These are phyloP conservation scores for Citrullus mucosospermus DNA, from an alignment of 306 rosid species.

Conservation along the genomic window DNA sequence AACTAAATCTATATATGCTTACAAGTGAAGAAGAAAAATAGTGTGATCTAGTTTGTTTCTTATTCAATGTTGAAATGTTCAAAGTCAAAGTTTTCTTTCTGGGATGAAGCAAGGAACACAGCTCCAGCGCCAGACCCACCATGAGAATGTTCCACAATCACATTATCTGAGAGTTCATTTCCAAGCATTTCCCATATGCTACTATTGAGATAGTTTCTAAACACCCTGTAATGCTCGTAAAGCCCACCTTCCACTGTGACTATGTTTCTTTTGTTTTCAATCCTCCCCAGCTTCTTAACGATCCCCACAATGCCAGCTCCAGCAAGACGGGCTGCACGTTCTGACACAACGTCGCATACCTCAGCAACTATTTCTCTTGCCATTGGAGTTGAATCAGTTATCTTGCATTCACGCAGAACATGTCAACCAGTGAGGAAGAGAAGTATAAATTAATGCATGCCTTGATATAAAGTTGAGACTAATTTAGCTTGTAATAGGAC, in stretches of 20 bases:
- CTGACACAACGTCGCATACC: slow-evolving; percentile 61
- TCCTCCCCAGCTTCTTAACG: slow-evolving; percentile 46
- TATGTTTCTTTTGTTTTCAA: slow-evolving; percentile 34
- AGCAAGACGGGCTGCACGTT: slow-evolving; percentile 47
- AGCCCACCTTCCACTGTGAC: slow-evolving; percentile 60
- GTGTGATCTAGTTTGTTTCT: neutral
- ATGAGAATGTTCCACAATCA: slow-evolving; percentile 47
- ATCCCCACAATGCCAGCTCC: slow-evolving; percentile 68
- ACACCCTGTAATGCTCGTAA: slow-evolving; percentile 50
- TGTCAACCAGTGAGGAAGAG: neutral
- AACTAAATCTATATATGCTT: neutral
- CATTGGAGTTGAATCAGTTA: slow-evolving; percentile 17
- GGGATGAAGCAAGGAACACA: slow-evolving; percentile 52
- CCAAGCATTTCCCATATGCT: slow-evolving; percentile 79
- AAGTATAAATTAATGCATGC: neutral
- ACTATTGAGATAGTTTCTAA: slow-evolving; percentile 59
- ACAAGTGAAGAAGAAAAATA: neutral
- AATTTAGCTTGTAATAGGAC: neutral
- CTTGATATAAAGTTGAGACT: neutral
- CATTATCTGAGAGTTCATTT: slow-evolving; percentile 43
- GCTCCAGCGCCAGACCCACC: slow-evolving; percentile 66
- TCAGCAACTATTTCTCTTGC: slow-evolving; percentile 53
- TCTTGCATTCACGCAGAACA: slow-evolving; percentile 16
- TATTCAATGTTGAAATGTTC: neutral
- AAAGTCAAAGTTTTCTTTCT: slow-evolving; percentile 1